Evolutionary conservation across 495 filamentous ascomycete species (phyloP).

Genomic region (Neurospora terricola): DNA sequence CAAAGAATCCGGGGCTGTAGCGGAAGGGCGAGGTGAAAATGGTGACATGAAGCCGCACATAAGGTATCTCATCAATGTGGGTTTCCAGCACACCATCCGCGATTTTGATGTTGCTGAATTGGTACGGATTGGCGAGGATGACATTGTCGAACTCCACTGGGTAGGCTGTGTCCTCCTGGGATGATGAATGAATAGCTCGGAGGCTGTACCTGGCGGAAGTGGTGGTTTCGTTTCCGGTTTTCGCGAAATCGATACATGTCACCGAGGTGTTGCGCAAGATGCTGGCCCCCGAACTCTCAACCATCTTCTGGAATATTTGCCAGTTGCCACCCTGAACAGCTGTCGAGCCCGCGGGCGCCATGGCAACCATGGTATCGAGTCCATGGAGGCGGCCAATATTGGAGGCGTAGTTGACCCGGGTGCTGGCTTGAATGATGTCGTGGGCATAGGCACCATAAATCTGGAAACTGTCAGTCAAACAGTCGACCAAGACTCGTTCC

Average conservation of each 20-base stretch:
- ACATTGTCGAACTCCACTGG: slow-evolving; percentile 60
- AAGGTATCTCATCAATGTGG: slow-evolving; percentile 64
- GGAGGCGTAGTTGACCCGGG: slow-evolving; percentile 90
- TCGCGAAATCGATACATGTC: slow-evolving; percentile 42
- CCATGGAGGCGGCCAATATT: slow-evolving; percentile 81
- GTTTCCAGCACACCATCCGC: slow-evolving; percentile 32
- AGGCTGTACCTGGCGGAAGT: slow-evolving; percentile 41
- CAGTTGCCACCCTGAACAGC: slow-evolving; percentile 82
- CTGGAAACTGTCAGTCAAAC: slow-evolving; percentile 16
- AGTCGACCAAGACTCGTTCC: background rate
- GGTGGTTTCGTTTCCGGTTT: slow-evolving; percentile 6
- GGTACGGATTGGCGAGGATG: slow-evolving; percentile 66
- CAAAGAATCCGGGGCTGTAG: slow-evolving; percentile 61
- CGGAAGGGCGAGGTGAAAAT: slow-evolving; percentile 68
- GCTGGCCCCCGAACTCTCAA: slow-evolving; percentile 49
- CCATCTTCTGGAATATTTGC: slow-evolving; percentile 83
- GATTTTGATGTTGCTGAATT: slow-evolving; percentile 54
- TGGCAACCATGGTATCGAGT: slow-evolving; percentile 73
- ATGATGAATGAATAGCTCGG: slow-evolving; percentile 26
- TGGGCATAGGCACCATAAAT: slow-evolving; percentile 57
- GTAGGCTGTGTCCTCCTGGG: slow-evolving; percentile 11
- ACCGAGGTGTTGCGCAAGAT: slow-evolving; percentile 65
- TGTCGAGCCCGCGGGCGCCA: slow-evolving; percentile 81
- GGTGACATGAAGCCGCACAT: slow-evolving; percentile 77
- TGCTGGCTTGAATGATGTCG: slow-evolving; percentile 87